Evolutionary conservation across 2,329 filamentous ascomycete species (phyloP).

Genomic region (Aspergillus quadricinctus): DNA sequence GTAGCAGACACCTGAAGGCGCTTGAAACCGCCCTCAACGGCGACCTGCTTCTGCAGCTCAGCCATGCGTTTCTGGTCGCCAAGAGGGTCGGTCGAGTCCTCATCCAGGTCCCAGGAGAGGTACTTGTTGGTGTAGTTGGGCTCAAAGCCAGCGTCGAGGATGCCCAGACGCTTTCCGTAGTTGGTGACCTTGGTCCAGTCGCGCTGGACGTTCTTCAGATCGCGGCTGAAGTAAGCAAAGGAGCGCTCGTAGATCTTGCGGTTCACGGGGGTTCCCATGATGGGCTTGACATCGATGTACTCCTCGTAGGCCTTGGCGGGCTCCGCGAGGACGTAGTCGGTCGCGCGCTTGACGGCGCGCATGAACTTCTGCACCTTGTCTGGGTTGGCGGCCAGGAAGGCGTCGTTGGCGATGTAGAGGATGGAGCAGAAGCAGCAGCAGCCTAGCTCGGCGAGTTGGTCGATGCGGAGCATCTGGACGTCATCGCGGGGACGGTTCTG

Average conservation of each 20-base stretch:
- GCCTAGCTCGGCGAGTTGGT: constrained; percentile 72
- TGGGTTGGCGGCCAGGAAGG: constrained; percentile 62
- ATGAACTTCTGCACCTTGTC: constrained; percentile 65
- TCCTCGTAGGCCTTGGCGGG: constrained; percentile 62
- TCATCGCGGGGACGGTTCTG: constrained; percentile 62
- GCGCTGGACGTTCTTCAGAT: constrained; percentile 68
- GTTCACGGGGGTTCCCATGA: constrained; percentile 64
- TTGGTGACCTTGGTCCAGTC: constrained; percentile 75
- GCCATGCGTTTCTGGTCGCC: constrained; percentile 74
- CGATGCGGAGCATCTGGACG: constrained; percentile 76
- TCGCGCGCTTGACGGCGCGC: constrained; percentile 68
- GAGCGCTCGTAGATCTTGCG: constrained; percentile 76
- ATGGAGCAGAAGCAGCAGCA: constrained; percentile 84
- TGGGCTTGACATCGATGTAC: constrained; percentile 68
- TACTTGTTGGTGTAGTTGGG: constrained; percentile 74
- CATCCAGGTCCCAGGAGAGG: constrained; percentile 61
- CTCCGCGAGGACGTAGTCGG: constrained; percentile 63
- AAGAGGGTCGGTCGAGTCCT: constrained; percentile 61
- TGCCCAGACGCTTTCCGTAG: constrained; percentile 69
- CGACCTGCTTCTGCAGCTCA: constrained; percentile 63
- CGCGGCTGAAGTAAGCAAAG: constrained; percentile 70
- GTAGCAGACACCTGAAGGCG: constrained; percentile 28
- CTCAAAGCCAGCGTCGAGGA: constrained; percentile 59
- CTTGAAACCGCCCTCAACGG: constrained; percentile 57
- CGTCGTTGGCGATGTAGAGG: constrained; percentile 74